phyloP scores from a whole-genome alignment of 1,284 basidiomycete genomes.

The Fomes fomentarius region DNA sequence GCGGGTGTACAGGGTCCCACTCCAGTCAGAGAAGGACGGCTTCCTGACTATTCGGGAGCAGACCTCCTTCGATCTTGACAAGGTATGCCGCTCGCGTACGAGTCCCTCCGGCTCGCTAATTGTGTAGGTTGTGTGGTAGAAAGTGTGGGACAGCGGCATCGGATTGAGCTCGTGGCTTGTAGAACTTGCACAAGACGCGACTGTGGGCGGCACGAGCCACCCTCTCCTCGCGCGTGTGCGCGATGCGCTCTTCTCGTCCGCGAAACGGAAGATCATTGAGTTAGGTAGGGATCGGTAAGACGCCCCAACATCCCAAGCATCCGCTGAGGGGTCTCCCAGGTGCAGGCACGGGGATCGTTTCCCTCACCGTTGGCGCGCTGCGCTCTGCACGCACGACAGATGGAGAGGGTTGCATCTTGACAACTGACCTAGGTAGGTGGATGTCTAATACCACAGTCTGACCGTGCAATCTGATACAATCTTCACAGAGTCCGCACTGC shows the following conservation, averaged over 20 bases:
- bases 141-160: slow-evolving; percentile 92
- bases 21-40: slow-evolving; percentile 23
- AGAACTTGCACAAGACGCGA: slow-evolving; percentile 28
- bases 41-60: slow-evolving; percentile 69
- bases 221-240: slow-evolving; percentile 28
- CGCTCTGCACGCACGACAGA: slow-evolving; percentile 36
- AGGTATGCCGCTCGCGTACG: slow-evolving; percentile 49
- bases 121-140: slow-evolving; percentile 50
- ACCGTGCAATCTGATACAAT: no score
- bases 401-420: slow-evolving; percentile 49
- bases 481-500: slow-evolving; percentile 73
- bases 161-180: slow-evolving; percentile 79
- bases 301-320: background rate
- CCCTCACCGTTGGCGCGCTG: slow-evolving; percentile 64
- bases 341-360: slow-evolving; percentile 82
- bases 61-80: slow-evolving; percentile 88
- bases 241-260: slow-evolving; percentile 43
- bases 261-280: slow-evolving; percentile 56
- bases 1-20: slow-evolving; percentile 53
- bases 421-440: slow-evolving; percentile 76
- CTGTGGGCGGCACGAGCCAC: background rate
- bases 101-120: background rate
- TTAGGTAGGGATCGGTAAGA: slow-evolving; percentile 69
- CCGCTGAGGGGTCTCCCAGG: slow-evolving; percentile 47
- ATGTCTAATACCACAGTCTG: no score